Evolutionary conservation across 768 basidiomycete species (phyloP).

Genomic region (Pisolithus orientalis): DNA sequence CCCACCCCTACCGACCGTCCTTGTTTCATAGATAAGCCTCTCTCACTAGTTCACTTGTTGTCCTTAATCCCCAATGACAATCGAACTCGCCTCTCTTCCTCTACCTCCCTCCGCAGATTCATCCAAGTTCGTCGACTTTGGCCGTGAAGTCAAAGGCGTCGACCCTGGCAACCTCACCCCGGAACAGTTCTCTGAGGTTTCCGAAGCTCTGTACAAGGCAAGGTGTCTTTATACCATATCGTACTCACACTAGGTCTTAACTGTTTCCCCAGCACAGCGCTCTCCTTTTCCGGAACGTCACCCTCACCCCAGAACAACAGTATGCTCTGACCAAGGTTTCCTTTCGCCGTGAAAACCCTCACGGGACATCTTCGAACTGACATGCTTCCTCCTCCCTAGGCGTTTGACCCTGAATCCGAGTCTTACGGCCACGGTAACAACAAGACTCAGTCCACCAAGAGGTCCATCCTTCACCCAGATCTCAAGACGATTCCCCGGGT

Average conservation of each 20-base stretch:
- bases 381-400: slow-evolving; percentile 35
- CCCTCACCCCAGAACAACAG: slow-evolving; percentile 75
- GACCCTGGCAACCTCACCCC: slow-evolving; percentile 57
- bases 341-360: background rate
- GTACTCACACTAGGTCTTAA: background rate
- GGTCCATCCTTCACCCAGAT: slow-evolving; percentile 83
- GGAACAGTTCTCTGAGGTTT: slow-evolving; percentile 60
- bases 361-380: background rate
- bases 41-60: background rate
- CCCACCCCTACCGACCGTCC: background rate
- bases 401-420: slow-evolving; percentile 62
- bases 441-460: slow-evolving; percentile 66
- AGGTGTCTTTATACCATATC: background rate
- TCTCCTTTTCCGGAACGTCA: slow-evolving; percentile 67
- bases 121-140: slow-evolving; percentile 63
- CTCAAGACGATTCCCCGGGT: slow-evolving; percentile 86
- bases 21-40: too few species aligned
- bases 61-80: slow-evolving; percentile 46
- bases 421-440: slow-evolving; percentile 85
- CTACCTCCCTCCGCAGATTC: slow-evolving; percentile 69
- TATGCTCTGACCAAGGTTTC: slow-evolving; percentile 78
- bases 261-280: slow-evolving; percentile 48
- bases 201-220: slow-evolving; percentile 74
- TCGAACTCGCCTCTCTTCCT: slow-evolving; percentile 60
- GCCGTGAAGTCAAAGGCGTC: slow-evolving; percentile 69